A percentile compares a stretch with the other conserved stretches of the same genome.
phyloP scores from a whole-genome alignment of 2,329 filamentous ascomycete species.

The Venturia effusa region DNA sequence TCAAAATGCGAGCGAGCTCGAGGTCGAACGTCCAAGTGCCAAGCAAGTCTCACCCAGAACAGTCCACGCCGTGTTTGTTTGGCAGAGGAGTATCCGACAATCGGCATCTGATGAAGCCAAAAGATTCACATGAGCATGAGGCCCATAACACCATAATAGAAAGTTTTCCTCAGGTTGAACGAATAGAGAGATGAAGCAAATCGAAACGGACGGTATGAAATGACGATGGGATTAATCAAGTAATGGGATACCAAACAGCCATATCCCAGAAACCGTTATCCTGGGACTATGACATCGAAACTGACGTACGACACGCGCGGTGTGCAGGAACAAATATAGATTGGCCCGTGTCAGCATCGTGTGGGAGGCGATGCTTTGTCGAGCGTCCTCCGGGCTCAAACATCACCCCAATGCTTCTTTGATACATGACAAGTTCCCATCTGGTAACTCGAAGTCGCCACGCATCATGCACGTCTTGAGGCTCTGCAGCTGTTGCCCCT shows the following conservation, averaged over 20 bases:
- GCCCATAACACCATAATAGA: too few relatives aligned
- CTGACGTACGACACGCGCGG: background rate
- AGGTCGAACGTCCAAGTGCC: background rate
- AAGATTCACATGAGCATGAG: background rate
- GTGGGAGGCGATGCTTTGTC: background rate
- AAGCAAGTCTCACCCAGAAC: background rate
- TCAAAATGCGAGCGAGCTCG: background rate
- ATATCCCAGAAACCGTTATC: background rate
- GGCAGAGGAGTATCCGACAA: background rate
- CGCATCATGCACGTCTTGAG: background rate
- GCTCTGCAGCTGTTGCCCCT: background rate
- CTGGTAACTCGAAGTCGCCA: background rate
- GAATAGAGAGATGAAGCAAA: background rate
- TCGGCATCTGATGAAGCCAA: background rate
- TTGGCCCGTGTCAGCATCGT: background rate
- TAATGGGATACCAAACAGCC: background rate
- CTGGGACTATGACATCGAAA: background rate
- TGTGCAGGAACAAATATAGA: background rate
- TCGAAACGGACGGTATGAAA: background rate
- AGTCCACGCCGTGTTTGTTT: background rate
- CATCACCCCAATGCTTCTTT: background rate
- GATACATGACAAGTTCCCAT: background rate
- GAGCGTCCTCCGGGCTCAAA: background rate
- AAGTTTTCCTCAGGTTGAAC: background rate
- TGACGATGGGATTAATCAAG: background rate